phyloP scores from a whole-genome alignment of 768 basidiomycete species.

The Sporobolomyces roseus region DNA sequence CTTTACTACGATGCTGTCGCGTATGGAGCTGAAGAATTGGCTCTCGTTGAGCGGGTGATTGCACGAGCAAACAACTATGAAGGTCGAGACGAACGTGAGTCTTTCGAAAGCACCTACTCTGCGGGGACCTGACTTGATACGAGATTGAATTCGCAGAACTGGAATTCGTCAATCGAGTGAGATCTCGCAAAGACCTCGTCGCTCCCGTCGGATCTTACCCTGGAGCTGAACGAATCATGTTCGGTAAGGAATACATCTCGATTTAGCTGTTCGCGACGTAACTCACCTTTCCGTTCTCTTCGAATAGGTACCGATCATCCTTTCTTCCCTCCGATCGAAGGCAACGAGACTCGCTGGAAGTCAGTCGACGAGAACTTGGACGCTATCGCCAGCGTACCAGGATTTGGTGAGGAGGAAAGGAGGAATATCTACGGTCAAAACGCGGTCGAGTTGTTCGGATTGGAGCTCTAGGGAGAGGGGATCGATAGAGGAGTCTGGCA shows the following conservation, averaged over 20 bases:
- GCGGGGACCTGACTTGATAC: no score
- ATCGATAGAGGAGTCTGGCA: no score
- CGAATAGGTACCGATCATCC: constrained; percentile 61
- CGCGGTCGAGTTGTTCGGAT: constrained; percentile 66
- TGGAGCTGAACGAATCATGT: constrained; percentile 51
- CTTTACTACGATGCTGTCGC: constrained; percentile 83
- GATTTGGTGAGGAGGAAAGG: constrained; percentile 62
- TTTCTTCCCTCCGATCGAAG: constrained; percentile 74
- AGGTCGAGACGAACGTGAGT: constrained; percentile 33
- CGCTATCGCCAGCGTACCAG: constrained; percentile 65
- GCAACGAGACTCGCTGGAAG: constrained; percentile 65
- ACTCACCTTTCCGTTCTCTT: background rate
- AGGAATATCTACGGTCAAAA: constrained; percentile 67
- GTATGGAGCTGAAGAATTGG: constrained; percentile 79
- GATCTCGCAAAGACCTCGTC: constrained; percentile 23
- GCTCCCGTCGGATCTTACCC: constrained; percentile 30
- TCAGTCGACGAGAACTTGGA: constrained; percentile 81
- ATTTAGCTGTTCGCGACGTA: background rate
- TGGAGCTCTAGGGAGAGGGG: no score
- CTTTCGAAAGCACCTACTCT: no score
- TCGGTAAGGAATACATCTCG: constrained; percentile 57
- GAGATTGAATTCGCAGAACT: no score
- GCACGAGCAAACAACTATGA: constrained; percentile 56
- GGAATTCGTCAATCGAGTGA: constrained; percentile 26
- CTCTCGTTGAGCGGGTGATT: constrained; percentile 68